A percentile compares a stretch with the other conserved stretches of the same genome.
Conservation (phyloP, 441 rosid species). For the Aleurites moluccanus region DNA sequence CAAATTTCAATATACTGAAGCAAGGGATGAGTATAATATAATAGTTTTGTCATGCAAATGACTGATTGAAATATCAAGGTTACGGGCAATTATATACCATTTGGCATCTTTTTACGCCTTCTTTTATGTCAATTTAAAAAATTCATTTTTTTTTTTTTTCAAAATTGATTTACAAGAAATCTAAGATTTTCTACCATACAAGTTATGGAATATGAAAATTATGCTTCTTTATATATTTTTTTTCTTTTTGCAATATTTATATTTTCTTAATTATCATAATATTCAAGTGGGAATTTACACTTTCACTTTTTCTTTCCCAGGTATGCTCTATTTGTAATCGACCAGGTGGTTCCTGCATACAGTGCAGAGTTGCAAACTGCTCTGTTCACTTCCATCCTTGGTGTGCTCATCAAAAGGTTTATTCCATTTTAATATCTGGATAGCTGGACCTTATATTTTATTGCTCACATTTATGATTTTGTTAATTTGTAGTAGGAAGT, state of each 20-base stretch:
- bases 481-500: neutral
- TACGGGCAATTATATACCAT: neutral
- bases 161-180: neutral
- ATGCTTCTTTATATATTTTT: neutral
- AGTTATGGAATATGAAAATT: neutral
- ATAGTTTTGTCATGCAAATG: neutral
- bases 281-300: neutral
- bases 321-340: constrained; percentile 50
- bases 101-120: neutral
- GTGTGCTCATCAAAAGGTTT: constrained; percentile 60
- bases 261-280: neutral
- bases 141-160: too few relatives aligned
- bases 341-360: constrained; percentile 52
- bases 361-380: constrained; percentile 48
- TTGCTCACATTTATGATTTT: neutral
- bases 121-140: neutral
- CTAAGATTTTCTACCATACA: neutral
- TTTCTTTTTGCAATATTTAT: neutral
- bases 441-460: neutral
- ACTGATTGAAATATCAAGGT: neutral
- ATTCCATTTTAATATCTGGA: constrained; percentile 4
- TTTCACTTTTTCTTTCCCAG: constrained; percentile 28
- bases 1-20: neutral
- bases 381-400: constrained; percentile 51
- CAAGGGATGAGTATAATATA: neutral